These are phyloP conservation scores for Salix caprea DNA, from an alignment of 345 rosid species.

Conservation along the genomic window DNA sequence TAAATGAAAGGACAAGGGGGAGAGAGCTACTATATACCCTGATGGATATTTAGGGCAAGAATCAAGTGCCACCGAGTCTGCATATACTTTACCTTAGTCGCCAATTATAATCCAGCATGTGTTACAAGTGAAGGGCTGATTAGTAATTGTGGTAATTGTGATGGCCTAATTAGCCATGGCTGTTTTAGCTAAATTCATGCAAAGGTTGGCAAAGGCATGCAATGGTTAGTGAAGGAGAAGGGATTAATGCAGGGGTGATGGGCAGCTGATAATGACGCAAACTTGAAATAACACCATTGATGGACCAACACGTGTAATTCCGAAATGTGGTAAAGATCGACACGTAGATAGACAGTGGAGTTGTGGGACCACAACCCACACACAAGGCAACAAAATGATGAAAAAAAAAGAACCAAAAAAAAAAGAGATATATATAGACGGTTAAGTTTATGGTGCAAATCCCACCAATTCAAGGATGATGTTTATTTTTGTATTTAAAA, in stretches of 20 bases:
- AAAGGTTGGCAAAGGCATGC: conserved; percentile 19
- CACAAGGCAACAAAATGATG: conserved; percentile 33
- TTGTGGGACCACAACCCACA: conserved; percentile 35
- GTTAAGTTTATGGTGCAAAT: conserved; percentile 28
- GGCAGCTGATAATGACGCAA: conserved; percentile 10
- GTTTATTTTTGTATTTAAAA: no score
- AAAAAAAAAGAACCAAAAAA: no score
- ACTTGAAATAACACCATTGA: conserved; percentile 9
- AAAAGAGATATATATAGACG: not conserved
- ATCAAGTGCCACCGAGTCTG: not conserved
- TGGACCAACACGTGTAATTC: conserved; percentile 28
- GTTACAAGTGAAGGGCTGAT: not conserved
- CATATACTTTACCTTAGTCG: not conserved
- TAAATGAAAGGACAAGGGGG: conserved; percentile 16
- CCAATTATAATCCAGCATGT: not conserved
- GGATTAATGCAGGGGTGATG: not conserved
- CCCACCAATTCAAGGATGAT: conserved; percentile 24
- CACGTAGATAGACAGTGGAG: conserved; percentile 22
- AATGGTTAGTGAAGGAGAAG: conserved; percentile 2
- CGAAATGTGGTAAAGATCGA: not conserved
- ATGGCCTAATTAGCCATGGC: not conserved
- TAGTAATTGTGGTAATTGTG: not conserved
- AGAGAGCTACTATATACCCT: not conserved
- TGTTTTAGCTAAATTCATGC: conserved; percentile 16
- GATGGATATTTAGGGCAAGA: not conserved